Percentiles rank a stretch among this genome's conserved stretches.
Evolutionary conservation across 2,329 filamentous ascomycete genomes (phyloP).

Genomic region (Exophiala alcalophila): DNA sequence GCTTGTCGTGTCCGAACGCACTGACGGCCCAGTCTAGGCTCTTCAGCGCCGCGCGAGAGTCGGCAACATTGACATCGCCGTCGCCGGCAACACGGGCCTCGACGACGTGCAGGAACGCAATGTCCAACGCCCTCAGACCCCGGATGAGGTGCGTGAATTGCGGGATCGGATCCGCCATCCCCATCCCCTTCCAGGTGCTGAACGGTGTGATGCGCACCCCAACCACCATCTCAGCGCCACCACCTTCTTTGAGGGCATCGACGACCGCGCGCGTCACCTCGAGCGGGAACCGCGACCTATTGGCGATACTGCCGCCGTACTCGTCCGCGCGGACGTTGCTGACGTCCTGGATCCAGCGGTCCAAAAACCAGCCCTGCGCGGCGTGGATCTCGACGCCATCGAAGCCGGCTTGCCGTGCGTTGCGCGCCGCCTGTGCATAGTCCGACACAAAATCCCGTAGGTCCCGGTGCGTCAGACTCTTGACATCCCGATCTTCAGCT

Average conservation of each 20-base stretch:
- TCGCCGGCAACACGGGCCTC: slow-evolving; percentile 50
- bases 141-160: slow-evolving; percentile 60
- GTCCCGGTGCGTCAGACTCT: slow-evolving; percentile 38
- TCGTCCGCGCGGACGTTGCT: slow-evolving; percentile 49
- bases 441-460: slow-evolving; percentile 43
- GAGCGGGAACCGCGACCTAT: slow-evolving; percentile 53
- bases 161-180: slow-evolving; percentile 59
- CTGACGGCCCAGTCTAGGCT: no score
- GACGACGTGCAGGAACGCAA: slow-evolving; percentile 62
- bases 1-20: slow-evolving; percentile 33
- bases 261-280: slow-evolving; percentile 49
- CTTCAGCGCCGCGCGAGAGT: no score
- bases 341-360: slow-evolving; percentile 50
- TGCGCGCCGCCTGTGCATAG: slow-evolving; percentile 48
- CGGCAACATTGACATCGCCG: no score
- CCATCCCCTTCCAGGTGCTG: slow-evolving; percentile 46
- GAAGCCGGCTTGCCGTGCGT: slow-evolving; percentile 52
- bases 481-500: slow-evolving; percentile 30
- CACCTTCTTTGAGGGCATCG: slow-evolving; percentile 41
- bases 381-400: slow-evolving; percentile 42
- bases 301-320: slow-evolving; percentile 52
- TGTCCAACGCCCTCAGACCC: slow-evolving; percentile 50
- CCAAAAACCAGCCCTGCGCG: slow-evolving; percentile 50
- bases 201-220: slow-evolving; percentile 48
- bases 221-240: slow-evolving; percentile 40